These are phyloP conservation scores for Populus ilicifolia DNA, from an alignment of 345 rosid species.

Conservation along the genomic window DNA sequence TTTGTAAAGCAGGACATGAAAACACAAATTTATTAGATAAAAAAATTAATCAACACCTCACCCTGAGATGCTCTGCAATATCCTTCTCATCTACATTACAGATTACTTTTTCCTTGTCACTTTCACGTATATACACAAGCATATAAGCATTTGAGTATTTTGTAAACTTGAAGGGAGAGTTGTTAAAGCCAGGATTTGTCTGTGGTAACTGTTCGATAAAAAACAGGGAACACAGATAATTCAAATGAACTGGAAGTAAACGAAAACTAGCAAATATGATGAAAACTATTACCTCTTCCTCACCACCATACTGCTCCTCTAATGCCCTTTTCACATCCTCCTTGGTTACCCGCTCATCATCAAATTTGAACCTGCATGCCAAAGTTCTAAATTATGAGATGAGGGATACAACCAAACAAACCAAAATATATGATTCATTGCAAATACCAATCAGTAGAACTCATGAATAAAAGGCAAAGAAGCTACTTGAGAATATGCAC, in stretches of 20 bases:
- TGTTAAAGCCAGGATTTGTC: constrained; percentile 91
- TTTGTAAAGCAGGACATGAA: not conserved
- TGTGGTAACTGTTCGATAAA: constrained; percentile 65
- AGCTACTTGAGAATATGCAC: not conserved
- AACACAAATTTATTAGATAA: not conserved
- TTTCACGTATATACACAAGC: constrained; percentile 98
- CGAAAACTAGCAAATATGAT: not conserved
- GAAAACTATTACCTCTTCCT: constrained; percentile 66
- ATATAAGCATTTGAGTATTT: constrained; percentile 98
- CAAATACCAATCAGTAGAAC: not conserved
- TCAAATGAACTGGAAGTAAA: not conserved
- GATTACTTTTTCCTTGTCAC: constrained; percentile 90
- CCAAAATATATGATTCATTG: not conserved
- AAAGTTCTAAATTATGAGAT: not conserved
- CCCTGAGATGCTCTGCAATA: constrained; percentile 94
- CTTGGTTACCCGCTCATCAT: constrained; percentile 95
- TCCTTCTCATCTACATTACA: constrained; percentile 98
- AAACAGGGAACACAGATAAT: not conserved
- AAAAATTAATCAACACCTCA: constrained; percentile 35
- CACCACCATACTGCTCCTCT: constrained; percentile 99
- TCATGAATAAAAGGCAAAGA: not conserved
- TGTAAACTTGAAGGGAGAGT: constrained; percentile 82
- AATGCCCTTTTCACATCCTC: constrained; percentile 88
- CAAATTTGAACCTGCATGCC: constrained; percentile 77
- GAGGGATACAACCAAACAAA: not conserved